phyloP scores from a whole-genome alignment of 2,329 filamentous ascomycete genomes.

The Pseudogymnoascus sp. region DNA sequence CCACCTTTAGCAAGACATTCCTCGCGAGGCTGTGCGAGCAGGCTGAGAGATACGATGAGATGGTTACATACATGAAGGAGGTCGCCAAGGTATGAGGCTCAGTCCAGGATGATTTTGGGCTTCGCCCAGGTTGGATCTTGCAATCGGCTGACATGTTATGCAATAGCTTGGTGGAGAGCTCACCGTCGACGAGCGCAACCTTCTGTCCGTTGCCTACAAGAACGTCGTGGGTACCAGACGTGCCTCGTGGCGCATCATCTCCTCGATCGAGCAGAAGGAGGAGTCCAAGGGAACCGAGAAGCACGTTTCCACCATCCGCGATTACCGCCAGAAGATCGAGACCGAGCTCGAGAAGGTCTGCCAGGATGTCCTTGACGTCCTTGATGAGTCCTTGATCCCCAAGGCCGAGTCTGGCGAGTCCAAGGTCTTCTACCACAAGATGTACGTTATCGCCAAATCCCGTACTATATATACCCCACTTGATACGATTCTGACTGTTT shows the following conservation, averaged over 20 bases:
- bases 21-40: conserved; percentile 99
- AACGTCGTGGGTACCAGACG: conserved; percentile 95
- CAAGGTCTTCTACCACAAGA: conserved; percentile 99
- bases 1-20: conserved; percentile 81
- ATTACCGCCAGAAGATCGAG: conserved; percentile 99
- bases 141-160: conserved; percentile 7
- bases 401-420: conserved; percentile 93
- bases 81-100: conserved; percentile 68
- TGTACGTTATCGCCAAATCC: conserved; percentile 47
- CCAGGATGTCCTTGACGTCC: conserved; percentile 90
- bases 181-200: conserved; percentile 92
- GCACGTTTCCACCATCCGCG: conserved; percentile 87
- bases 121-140: conserved; percentile 2
- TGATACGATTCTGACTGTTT: conserved; percentile 9
- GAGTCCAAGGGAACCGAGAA: conserved; percentile 95
- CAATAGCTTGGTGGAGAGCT: conserved; percentile 46
- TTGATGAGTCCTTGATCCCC: conserved; percentile 89
- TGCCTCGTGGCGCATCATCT: conserved; percentile 97
- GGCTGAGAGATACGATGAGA: conserved; percentile 99
- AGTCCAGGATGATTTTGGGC: conserved; percentile 10
- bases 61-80: conserved; percentile 99
- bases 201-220: conserved; percentile 97
- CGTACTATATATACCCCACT: not conserved
- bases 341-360: conserved; percentile 94
- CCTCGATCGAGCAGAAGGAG: conserved; percentile 98